Evolutionary conservation across 306 rosid genomes (phyloP).

Genomic region (Trifolium fragiferum): DNA sequence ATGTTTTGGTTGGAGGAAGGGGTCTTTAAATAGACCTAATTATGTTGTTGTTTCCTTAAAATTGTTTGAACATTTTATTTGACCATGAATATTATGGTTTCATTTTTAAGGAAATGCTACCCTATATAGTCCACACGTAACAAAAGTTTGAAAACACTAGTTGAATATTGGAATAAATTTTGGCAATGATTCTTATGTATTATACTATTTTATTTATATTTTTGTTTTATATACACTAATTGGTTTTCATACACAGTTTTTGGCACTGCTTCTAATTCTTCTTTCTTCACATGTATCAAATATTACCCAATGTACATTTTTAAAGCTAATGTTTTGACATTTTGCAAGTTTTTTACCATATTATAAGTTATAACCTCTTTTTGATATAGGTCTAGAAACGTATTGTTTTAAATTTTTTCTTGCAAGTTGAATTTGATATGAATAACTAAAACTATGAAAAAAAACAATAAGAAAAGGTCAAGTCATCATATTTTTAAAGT

Average conservation of each 20-base stretch:
- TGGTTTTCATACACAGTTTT: not conserved
- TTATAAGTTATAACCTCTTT: not conserved
- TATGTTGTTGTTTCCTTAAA: not conserved
- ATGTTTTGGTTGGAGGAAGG: not conserved
- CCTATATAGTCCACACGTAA: not conserved
- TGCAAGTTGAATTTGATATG: not conserved
- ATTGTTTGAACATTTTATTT: not conserved
- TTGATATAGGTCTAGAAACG: not conserved
- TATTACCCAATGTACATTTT: not conserved
- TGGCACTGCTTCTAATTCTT: not conserved
- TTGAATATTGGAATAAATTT: no score
- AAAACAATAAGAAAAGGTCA: constrained; percentile 10
- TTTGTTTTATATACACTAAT: not conserved
- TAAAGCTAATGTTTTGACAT: not conserved
- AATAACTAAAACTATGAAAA: not conserved
- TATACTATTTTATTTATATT: not conserved
- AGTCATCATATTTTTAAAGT: not conserved
- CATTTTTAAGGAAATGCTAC: not conserved
- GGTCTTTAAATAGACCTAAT: not conserved
- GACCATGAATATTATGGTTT: not conserved
- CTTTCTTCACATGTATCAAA: not conserved
- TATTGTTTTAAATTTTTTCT: no score
- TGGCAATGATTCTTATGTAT: not conserved
- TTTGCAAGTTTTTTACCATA: no score
- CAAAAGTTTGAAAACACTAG: not conserved